A percentile compares a stretch with the other conserved stretches of the same genome.
These are phyloP conservation scores for Colletotrichum tropicicola DNA, from an alignment of 2,329 filamentous ascomycete genomes.

Conservation along the genomic window DNA sequence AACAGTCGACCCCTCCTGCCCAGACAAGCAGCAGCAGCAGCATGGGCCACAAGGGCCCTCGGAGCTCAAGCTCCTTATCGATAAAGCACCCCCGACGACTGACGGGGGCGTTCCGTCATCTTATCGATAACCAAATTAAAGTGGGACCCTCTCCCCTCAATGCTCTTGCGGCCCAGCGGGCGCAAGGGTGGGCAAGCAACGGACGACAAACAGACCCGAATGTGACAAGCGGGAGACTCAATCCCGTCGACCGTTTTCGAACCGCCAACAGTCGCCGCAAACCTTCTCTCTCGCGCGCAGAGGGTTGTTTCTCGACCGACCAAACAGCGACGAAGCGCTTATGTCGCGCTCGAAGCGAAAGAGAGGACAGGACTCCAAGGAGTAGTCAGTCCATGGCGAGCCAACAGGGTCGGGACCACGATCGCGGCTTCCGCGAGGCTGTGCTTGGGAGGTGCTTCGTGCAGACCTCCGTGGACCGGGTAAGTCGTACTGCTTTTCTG, in stretches of 20 bases:
- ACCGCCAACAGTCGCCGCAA: neutral
- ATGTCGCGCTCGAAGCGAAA: conserved; percentile 27
- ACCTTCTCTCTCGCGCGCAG: neutral
- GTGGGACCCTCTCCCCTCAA: conserved; percentile 14
- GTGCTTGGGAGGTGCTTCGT: conserved; percentile 46
- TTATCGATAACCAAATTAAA: conserved; percentile 19
- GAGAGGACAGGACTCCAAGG: conserved; percentile 24
- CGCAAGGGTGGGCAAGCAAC: neutral
- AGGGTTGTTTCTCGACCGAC: neutral
- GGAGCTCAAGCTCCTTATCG: conserved; percentile 19
- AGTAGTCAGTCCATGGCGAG: conserved; percentile 27
- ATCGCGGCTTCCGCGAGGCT: conserved; percentile 34
- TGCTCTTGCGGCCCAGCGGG: neutral
- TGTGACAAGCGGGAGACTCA: neutral
- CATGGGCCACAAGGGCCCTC: neutral
- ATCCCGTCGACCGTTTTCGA: neutral
- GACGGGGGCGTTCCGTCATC: neutral
- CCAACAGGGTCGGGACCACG: conserved; percentile 5
- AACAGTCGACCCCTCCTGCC: conserved; percentile 27
- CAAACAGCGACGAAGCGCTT: neutral
- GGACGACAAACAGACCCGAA: conserved; percentile 5
- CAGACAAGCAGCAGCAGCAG: conserved; percentile 8
- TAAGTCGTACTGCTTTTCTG: conserved; percentile 32
- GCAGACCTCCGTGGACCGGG: conserved; percentile 48
- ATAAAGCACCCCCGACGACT: conserved; percentile 3